phyloP scores from a whole-genome alignment of 257 asterid species.

The Fraxinus quadrangulata region DNA sequence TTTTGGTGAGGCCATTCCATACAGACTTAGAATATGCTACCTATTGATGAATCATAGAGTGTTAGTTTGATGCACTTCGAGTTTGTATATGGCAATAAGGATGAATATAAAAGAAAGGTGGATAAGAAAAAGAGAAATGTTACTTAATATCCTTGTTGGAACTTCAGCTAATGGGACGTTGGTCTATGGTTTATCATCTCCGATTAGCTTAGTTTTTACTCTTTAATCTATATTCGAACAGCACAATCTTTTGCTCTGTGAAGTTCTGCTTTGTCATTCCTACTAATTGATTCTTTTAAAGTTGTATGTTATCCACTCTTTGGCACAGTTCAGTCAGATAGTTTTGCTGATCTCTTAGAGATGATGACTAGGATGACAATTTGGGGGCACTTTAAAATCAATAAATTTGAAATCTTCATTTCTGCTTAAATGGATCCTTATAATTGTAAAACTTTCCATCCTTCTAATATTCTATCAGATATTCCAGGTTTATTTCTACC shows the following conservation, averaged over 20 bases:
- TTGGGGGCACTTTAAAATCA: neutral
- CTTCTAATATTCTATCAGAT: neutral
- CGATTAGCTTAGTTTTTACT: too few relatives aligned
- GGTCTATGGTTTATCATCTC: neutral
- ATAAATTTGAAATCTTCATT: neutral
- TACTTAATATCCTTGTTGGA: neutral
- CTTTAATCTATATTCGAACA: neutral
- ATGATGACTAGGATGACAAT: neutral
- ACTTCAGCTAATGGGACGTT: neutral
- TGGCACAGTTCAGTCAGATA: neutral
- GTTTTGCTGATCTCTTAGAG: neutral
- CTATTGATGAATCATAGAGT: neutral
- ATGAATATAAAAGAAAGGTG: too few relatives aligned
- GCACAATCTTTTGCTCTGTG: neutral
- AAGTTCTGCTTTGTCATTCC: neutral
- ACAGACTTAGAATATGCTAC: neutral
- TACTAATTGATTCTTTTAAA: neutral
- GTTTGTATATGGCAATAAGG: too few relatives aligned
- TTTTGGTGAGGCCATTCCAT: neutral
- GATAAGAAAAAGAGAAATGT: too few relatives aligned
- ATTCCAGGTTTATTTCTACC: neutral
- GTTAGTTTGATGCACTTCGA: neutral
- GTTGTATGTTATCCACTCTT: neutral
- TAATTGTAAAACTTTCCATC: too few relatives aligned
- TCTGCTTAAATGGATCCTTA: neutral